Conservation (phyloP, 768 basidiomycete species). For the Boletus rufocinnamomeus region DNA sequence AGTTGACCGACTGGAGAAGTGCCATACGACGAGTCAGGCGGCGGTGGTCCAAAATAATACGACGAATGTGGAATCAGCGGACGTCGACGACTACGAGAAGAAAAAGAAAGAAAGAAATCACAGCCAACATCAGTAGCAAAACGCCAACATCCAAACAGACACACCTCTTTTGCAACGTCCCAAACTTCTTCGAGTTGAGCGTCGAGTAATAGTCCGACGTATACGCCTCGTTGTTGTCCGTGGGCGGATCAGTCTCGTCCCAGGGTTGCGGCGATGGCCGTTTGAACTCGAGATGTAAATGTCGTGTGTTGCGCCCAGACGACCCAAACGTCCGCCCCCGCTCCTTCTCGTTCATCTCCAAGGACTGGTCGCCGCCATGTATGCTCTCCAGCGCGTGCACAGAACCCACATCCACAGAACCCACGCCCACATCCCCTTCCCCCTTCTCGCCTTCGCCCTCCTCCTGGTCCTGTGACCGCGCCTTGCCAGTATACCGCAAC, state of each 20-base stretch:
- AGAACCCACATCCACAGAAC: constrained; percentile 20
- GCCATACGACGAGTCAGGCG: constrained; percentile 76
- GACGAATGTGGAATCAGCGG: constrained; percentile 72
- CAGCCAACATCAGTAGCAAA: constrained; percentile 1
- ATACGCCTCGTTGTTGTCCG: constrained; percentile 37
- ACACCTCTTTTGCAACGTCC: constrained; percentile 46
- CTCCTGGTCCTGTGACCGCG: constrained; percentile 8
- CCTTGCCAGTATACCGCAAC: constrained; percentile 16
- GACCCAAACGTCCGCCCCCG: constrained; percentile 25
- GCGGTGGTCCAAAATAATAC: constrained; percentile 83
- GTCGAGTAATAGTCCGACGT: constrained; percentile 45
- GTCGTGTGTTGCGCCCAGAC: constrained; percentile 37
- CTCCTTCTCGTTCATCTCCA: constrained; percentile 31
- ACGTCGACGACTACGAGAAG: constrained; percentile 36
- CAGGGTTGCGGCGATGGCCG: constrained; percentile 63
- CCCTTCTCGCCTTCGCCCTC: constrained; percentile 6
- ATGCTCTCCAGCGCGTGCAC: constrained; percentile 14
- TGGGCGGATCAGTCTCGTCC: constrained; percentile 58
- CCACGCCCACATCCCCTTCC: not conserved
- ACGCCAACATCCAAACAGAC: constrained; percentile 19
- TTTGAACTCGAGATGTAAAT: constrained; percentile 52
- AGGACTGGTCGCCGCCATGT: constrained; percentile 6
- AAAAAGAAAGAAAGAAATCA: constrained; percentile 30
- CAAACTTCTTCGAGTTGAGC: constrained; percentile 45
- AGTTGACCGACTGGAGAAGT: constrained; percentile 81